Evolutionary conservation across 2,329 filamentous ascomycete species (phyloP), one percentile per base, ranked within the genome.

Genomic region (Fusarium scirpi): DNA sequence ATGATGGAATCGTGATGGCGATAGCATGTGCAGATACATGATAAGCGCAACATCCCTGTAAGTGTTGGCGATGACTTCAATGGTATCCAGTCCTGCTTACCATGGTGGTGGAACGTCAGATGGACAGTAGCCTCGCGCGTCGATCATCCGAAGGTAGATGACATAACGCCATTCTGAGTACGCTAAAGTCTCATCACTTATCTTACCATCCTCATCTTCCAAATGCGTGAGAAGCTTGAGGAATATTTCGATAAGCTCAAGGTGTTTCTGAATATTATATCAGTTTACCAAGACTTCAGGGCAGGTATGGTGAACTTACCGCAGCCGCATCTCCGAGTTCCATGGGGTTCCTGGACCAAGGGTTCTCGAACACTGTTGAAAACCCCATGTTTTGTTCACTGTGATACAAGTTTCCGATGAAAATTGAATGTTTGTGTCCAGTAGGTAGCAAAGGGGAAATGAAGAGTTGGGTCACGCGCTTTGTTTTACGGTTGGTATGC

Each of bases 111-210:
- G 25, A 32, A 46, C 29, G 1, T 63, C 60, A 1, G 40, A 41
- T 3, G 60, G 58, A 9, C 20, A 55, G 24, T 62, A 47, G 1
- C 60, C 58, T 34, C 41, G 20, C 2, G 12, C 0, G 2, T 62
- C 58, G 10, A 62, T 62, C n/a, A 63, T 34, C 4, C 16, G 57
- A 24, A 45, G 12, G 16, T 63, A 63, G 18, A 55, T 30, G 1
- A 25, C 24, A n/a, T 62, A 63, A 8, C 60, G 47, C 58, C 60
- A 63, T 55, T 62, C 60, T 3, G 41, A 63, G 27, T 62, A 63
- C 18, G 41, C 58, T 13, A 62, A 18, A 1, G 60, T 55, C 8
- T 63, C 41, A 2, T 63, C 47, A 6, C 32, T 63, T 5, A 47
- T 55, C 0, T 1, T 16, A 0, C 58, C 41, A 2, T 54, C 2